These are phyloP conservation scores for Nakazawaea ishiwadae DNA, from an alignment of 805 yeast genomes.

Conservation along the genomic window DNA sequence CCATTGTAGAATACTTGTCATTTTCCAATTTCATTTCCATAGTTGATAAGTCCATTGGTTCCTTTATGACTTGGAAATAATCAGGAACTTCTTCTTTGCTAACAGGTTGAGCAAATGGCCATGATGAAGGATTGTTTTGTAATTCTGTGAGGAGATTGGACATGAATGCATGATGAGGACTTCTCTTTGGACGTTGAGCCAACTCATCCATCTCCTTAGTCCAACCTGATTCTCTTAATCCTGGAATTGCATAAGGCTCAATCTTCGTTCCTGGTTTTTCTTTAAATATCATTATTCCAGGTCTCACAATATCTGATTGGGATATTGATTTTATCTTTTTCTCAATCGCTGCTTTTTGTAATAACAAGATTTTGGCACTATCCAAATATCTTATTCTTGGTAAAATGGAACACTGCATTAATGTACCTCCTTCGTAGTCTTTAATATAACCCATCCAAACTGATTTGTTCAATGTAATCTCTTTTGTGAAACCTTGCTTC, in stretches of 20 bases:
- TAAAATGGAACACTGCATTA: conserved; percentile 95
- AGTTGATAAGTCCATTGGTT: conserved; percentile 96
- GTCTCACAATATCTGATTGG: conserved; percentile 71
- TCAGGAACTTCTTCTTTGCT: conserved; percentile 93
- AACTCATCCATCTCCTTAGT: conserved; percentile 96
- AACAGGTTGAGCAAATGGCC: conserved; percentile 97
- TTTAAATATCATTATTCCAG: conserved; percentile 74
- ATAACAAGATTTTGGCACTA: conserved; percentile 73
- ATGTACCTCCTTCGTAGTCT: conserved; percentile 98
- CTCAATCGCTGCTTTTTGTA: conserved; percentile 90
- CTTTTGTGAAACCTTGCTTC: conserved; percentile 97
- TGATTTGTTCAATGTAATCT: conserved; percentile 76
- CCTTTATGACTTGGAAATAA: conserved; percentile 92
- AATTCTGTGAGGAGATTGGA: conserved; percentile 81
- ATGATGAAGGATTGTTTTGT: conserved; percentile 92
- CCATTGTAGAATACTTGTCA: conserved; percentile 87
- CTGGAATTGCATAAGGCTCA: conserved; percentile 87
- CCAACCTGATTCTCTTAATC: conserved; percentile 94
- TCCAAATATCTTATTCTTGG: conserved; percentile 87
- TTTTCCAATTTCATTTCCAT: conserved; percentile 93
- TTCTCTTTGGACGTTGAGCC: conserved; percentile 90
- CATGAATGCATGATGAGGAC: conserved; percentile 94
- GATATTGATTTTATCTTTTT: conserved; percentile 77
- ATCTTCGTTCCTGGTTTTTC: conserved; percentile 37
- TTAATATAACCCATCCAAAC: conserved; percentile 98